A percentile compares a stretch with the other conserved stretches of the same genome.
phyloP scores from a whole-genome alignment of 2,329 filamentous ascomycete genomes.

The Paraphoma sp. region DNA sequence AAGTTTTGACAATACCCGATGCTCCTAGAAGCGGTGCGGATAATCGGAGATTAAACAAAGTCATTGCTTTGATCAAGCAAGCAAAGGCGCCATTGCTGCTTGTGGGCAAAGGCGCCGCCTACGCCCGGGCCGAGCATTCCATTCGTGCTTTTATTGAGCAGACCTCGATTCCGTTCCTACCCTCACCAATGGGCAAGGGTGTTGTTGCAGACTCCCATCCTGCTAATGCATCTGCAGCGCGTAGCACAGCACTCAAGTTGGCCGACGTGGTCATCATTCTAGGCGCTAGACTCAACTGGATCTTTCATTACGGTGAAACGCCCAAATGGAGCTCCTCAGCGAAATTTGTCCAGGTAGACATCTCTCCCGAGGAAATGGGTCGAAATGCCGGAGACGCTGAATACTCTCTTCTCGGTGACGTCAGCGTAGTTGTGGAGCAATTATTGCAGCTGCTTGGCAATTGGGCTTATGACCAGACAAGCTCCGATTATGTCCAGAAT shows the following conservation, averaged over 20 bases:
- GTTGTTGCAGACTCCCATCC: slow-evolving; percentile 62
- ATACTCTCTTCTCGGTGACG: slow-evolving; percentile 60
- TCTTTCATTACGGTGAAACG: slow-evolving; percentile 62
- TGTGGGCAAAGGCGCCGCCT: slow-evolving; percentile 64
- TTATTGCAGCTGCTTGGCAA: slow-evolving; percentile 49
- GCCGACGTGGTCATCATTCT: slow-evolving; percentile 64
- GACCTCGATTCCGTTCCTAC: slow-evolving; percentile 62
- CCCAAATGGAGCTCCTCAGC: slow-evolving; percentile 61
- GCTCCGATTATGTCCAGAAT: slow-evolving; percentile 42
- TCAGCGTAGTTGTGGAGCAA: slow-evolving; percentile 57
- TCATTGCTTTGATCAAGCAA: slow-evolving; percentile 54
- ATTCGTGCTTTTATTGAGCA: slow-evolving; percentile 55
- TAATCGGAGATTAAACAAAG: slow-evolving; percentile 49
- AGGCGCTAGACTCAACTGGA: slow-evolving; percentile 65
- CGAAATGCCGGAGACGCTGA: slow-evolving; percentile 57
- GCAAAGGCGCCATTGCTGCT: slow-evolving; percentile 61
- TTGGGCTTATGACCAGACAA: slow-evolving; percentile 53
- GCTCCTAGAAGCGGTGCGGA: slow-evolving; percentile 57
- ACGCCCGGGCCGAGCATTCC: slow-evolving; percentile 56
- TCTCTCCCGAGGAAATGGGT: slow-evolving; percentile 61
- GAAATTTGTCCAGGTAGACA: slow-evolving; percentile 64
- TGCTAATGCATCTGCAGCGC: slow-evolving; percentile 60
- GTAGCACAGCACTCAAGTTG: slow-evolving; percentile 60
- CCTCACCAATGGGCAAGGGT: slow-evolving; percentile 66
- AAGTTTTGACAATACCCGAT: slow-evolving; percentile 28